Percentiles rank a stretch among this genome's conserved stretches.
phyloP scores from a whole-genome alignment of 177 flowering plant genomes.

The Vitis hybrid region DNA sequence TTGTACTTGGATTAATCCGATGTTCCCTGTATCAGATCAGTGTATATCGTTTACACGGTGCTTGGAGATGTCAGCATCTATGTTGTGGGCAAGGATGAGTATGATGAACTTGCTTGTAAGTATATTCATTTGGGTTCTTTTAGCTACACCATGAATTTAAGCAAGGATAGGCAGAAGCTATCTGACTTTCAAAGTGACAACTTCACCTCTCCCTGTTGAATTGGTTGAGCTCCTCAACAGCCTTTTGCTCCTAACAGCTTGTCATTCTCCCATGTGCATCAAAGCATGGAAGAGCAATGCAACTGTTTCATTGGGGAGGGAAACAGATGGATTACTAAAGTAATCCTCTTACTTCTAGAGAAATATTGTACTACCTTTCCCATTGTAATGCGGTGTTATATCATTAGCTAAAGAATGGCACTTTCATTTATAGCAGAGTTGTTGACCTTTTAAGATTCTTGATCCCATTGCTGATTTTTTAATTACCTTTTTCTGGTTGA shows the following conservation, averaged over 20 bases:
- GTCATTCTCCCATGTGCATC: background rate
- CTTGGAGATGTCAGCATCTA: slow-evolving; percentile 88
- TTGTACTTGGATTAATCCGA: background rate
- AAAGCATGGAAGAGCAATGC: background rate
- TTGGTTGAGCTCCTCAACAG: background rate
- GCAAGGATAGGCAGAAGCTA: background rate
- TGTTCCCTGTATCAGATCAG: slow-evolving; percentile 55
- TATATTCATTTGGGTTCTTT: slow-evolving; percentile 3
- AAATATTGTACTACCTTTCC: background rate
- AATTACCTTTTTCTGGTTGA: slow-evolving; percentile 11
- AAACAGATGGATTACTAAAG: too few relatives aligned
- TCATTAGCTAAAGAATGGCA: slow-evolving; percentile 3
- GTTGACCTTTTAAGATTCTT: background rate
- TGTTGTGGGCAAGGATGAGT: slow-evolving; percentile 91
- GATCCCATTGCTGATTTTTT: background rate
- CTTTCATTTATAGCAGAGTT: background rate
- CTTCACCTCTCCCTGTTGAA: background rate
- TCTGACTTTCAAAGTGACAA: background rate
- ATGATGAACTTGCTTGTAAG: slow-evolving; percentile 97
- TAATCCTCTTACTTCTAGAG: too few relatives aligned
- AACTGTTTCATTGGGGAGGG: background rate
- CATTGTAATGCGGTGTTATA: background rate
- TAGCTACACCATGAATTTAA: background rate
- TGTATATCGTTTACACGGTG: slow-evolving; percentile 85
- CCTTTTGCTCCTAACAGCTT: background rate